phyloP scores from a whole-genome alignment of 2,329 filamentous ascomycete species.

The Knoxdaviesia capensis region DNA sequence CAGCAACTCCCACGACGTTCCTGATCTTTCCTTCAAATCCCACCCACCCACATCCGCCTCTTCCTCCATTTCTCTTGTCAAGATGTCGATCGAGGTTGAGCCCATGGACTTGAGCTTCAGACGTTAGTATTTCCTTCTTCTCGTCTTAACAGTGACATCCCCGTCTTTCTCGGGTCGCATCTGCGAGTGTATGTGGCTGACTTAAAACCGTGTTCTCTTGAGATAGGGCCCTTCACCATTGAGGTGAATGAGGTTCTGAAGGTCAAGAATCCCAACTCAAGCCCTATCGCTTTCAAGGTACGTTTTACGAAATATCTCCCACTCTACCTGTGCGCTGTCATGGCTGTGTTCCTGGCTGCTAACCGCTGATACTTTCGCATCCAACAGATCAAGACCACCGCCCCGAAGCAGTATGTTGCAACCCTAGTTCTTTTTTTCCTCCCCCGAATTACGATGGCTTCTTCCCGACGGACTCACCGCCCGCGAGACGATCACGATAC shows the following conservation, averaged over 20 bases:
- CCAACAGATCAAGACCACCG: conserved; percentile 89
- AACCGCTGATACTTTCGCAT: too few species aligned
- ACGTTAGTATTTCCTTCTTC: conserved; percentile 36
- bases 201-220: conserved; percentile 1
- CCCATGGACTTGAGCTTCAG: conserved; percentile 83
- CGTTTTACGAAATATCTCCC: conserved; percentile 4
- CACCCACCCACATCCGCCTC: too few species aligned
- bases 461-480: too few species aligned
- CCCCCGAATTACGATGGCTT: conserved; percentile 1
- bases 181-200: not conserved
- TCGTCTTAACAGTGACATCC: conserved; percentile 1
- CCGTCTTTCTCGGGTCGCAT: conserved; percentile 2
- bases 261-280: conserved; percentile 42
- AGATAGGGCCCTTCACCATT: conserved; percentile 41
- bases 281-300: conserved; percentile 53
- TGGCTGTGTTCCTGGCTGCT: too few species aligned
- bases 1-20: not conserved
- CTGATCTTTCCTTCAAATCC: not conserved
- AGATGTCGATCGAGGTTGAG: conserved; percentile 89
- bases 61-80: conserved; percentile 9
- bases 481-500: too few species aligned
- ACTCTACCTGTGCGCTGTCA: too few species aligned
- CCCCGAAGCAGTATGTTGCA: conserved; percentile 77
- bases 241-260: conserved; percentile 45
- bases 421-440: conserved; percentile 1